Base-by-base conservation (phyloP, 345 rosid species). In the Eucalyptus leucophloia region DNA sequence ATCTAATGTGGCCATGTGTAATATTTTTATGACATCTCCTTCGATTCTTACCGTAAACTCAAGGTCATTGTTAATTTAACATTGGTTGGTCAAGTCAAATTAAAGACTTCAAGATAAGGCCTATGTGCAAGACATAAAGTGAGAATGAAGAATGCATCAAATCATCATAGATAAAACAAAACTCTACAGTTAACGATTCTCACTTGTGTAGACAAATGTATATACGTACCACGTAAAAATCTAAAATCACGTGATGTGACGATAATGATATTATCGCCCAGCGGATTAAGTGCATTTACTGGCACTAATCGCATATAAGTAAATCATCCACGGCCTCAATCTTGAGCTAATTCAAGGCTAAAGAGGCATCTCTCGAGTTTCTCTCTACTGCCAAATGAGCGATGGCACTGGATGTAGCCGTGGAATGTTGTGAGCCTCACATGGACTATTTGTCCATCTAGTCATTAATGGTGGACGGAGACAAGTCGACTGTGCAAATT, bases 281-380 rank as follows among this genome's bases (percentile, higher is more conserved):
- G 19, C 40, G 7, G 1, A 67, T 67, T 2, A 1, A 19, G 81
- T 9, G 13, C 42, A 37, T 17, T 9, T 37, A 17, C 0, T 1
- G 21, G 24, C 42, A 32, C 34, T 67, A 23, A 0, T 32, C 7
- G 2, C 10, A 37, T 19, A 8, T 18, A 9, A 5, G 45, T 19
- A 72, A 23, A 19, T 2, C 13, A 6, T 34, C 24, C 12, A 6
- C 26, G 26, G 45, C 82, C 44, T 34, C 7, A 4, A 72, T 72
- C 82, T 72, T 21, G 26, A 13, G 83, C 83, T 37, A 37, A 72
- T 72, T 72, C 83, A 19, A 37, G 83, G 40, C 83, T 19, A 72
- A 37, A 72, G 45, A 37, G 15, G 16, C 28, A 37, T 37, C 45
- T 37, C 83, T 37, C 83, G 14, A 72, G 45, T 37, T 44, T 37